Percentiles rank a stretch among this genome's conserved stretches.
These are phyloP conservation scores for Curvularia lunata DNA, from an alignment of 2,329 filamentous ascomycete genomes.

Conservation along the genomic window DNA sequence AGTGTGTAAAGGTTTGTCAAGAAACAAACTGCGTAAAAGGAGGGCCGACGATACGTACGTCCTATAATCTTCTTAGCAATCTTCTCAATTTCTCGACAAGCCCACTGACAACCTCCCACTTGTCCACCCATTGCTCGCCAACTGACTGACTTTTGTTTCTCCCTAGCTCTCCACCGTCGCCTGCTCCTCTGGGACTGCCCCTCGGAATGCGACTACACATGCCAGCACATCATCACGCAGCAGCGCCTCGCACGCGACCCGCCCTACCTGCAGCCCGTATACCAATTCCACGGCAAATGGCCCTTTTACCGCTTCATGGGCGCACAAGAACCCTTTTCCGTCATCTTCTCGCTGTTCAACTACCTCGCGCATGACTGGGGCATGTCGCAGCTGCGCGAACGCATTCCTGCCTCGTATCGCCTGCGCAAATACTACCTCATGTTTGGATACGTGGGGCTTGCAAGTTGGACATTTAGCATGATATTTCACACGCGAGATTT, in stretches of 20 bases:
- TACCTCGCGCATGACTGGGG: conserved; percentile 83
- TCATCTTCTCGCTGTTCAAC: conserved; percentile 93
- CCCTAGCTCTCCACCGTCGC: conserved; percentile 77
- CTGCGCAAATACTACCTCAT: conserved; percentile 79
- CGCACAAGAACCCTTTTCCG: conserved; percentile 92
- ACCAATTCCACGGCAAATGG: conserved; percentile 99
- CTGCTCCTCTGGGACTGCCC: conserved; percentile 92
- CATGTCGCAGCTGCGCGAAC: conserved; percentile 70
- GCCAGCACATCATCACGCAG: conserved; percentile 89
- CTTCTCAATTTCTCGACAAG: background rate
- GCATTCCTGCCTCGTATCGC: conserved; percentile 74
- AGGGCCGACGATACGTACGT: background rate
- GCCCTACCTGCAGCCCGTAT: conserved; percentile 69
- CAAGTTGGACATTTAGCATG: conserved; percentile 86
- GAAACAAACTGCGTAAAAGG: background rate
- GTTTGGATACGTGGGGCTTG: conserved; percentile 81
- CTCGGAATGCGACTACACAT: conserved; percentile 96
- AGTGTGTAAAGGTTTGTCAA: conserved; percentile 73
- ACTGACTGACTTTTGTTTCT: background rate
- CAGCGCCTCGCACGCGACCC: conserved; percentile 69
- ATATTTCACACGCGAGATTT: conserved; percentile 94
- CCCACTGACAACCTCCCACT: too few relatives aligned
- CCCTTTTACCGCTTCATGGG: conserved; percentile 89
- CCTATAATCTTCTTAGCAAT: background rate
- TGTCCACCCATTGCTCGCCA: too few relatives aligned